These are phyloP conservation scores for Styphnolobium japonicum DNA, from an alignment of 306 rosid species.

Conservation along the genomic window DNA sequence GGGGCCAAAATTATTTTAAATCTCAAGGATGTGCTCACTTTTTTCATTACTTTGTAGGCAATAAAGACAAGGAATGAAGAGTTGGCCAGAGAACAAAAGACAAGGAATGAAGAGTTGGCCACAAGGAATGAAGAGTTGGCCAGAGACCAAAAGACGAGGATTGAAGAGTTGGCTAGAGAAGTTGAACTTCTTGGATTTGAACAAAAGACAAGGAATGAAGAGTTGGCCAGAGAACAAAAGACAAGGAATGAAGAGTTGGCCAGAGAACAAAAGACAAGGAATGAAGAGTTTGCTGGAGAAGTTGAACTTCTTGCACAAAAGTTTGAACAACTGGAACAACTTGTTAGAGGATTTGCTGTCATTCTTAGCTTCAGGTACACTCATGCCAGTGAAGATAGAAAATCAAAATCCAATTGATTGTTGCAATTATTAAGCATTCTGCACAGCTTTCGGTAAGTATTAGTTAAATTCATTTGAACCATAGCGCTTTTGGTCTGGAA, in stretches of 20 bases:
- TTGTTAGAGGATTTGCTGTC: slow-evolving; percentile 54
- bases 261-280: not conserved
- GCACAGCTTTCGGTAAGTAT: not conserved
- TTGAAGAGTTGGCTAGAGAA: not conserved
- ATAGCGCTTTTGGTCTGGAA: not conserved
- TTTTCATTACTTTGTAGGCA: slow-evolving; percentile 45
- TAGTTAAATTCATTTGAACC: not conserved
- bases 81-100: slow-evolving; percentile 28
- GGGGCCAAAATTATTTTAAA: slow-evolving; percentile 10
- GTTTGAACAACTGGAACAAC: slow-evolving; percentile 48
- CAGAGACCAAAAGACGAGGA: not conserved
- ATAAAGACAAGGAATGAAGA: slow-evolving; percentile 40
- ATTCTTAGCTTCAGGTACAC: slow-evolving; percentile 39
- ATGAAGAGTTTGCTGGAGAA: not conserved
- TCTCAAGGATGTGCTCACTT: not conserved
- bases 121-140: no score
- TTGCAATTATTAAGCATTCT: not conserved
- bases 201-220: slow-evolving; percentile 32
- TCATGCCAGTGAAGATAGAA: not conserved
- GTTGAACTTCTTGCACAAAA: not conserved
- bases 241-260: no score
- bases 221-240: slow-evolving; percentile 31
- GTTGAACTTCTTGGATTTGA: not conserved
- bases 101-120: no score
- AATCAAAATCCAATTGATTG: not conserved